Percentiles rank a stretch among this genome's conserved stretches.
phyloP scores from a whole-genome alignment of 2,329 filamentous ascomycete species.

The Colletotrichum sp. region DNA sequence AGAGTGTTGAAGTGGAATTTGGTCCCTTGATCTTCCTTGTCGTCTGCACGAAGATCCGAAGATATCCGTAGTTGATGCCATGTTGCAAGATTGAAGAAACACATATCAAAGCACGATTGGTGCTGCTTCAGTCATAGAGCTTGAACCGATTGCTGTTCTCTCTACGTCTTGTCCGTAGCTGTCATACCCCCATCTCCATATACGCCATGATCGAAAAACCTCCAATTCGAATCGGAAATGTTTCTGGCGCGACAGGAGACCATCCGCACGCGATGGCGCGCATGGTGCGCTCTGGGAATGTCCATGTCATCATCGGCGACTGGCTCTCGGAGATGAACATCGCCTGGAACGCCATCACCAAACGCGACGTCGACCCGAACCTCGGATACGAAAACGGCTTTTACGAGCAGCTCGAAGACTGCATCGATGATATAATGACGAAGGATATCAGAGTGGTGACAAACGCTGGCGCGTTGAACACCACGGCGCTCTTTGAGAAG shows the following conservation, averaged over 20 bases:
- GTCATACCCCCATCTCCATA: background rate
- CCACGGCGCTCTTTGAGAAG: constrained; percentile 32
- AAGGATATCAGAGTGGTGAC: constrained; percentile 39
- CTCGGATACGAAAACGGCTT: constrained; percentile 19
- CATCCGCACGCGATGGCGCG: constrained; percentile 35
- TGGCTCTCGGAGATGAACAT: constrained; percentile 56
- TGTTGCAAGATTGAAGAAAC: background rate
- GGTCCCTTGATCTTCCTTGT: background rate
- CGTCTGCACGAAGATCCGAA: background rate
- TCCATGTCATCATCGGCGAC: constrained; percentile 40
- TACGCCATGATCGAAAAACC: constrained; percentile 30
- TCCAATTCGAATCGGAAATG: constrained; percentile 18
- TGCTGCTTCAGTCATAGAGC: background rate
- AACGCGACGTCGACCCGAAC: constrained; percentile 14
- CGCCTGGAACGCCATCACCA: constrained; percentile 42
- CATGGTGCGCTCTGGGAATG: constrained; percentile 33
- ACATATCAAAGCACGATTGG: background rate
- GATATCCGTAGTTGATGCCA: background rate
- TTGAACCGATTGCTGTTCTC: background rate
- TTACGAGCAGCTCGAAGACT: constrained; percentile 34
- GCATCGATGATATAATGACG: constrained; percentile 38
- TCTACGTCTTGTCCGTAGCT: accelerated
- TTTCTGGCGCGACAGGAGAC: constrained; percentile 36
- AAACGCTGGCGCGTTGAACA: constrained; percentile 44
- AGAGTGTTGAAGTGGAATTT: background rate